Evolutionary conservation across 1,139 yeast species (phyloP), one percentile per base, ranked within the genome.

Genomic region (Taphrina deformans): DNA sequence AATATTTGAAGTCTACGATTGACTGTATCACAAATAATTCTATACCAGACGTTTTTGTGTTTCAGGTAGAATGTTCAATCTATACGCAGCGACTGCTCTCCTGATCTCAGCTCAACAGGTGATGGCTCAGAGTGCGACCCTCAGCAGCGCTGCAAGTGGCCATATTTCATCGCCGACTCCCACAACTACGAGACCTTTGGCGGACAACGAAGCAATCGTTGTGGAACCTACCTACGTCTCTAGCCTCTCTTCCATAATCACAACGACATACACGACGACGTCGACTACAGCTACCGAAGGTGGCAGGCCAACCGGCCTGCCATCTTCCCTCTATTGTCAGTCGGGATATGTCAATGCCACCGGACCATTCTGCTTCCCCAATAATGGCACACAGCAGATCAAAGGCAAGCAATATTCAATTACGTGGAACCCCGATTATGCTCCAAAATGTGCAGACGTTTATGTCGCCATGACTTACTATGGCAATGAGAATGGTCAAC

Each of bases 371-470:
- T 59, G 63, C 38, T 35, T 27, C 2, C 63, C 63, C 26, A 16
- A 24, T 12, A 59, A 59, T n/a, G 63, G 63, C 31, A 59, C 63
- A 16, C 51, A 59, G 31, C 63, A 59, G 24, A 59, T 59, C 56
- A 59, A 59, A n/a, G 46, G 46, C 41, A 59, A 59, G 35, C 40
- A 48, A 40, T 59, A 59, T 31, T 48, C 56, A 38, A 56, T 50
- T 10, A 59, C 63, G 3, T 59, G 63, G 63, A 31, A 59, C 21
- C 26, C 26, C 6, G 38, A n/a, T n/a, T 59, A 24, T 40, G 63
- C 63, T n/a, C 63, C 63, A 14, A 21, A 27, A 6, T 59, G 63
- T 44, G 23, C 55, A 10, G 33, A 40, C 40, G 63, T 59, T 29
- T 59, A 59, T 23, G 44, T 59, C 16, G 63, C 63, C 16, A 40